Evolutionary conservation across 176 grass and related monocot species (phyloP), one percentile per base, ranked within the genome.

Genomic region (Oropetium thomaeum): DNA sequence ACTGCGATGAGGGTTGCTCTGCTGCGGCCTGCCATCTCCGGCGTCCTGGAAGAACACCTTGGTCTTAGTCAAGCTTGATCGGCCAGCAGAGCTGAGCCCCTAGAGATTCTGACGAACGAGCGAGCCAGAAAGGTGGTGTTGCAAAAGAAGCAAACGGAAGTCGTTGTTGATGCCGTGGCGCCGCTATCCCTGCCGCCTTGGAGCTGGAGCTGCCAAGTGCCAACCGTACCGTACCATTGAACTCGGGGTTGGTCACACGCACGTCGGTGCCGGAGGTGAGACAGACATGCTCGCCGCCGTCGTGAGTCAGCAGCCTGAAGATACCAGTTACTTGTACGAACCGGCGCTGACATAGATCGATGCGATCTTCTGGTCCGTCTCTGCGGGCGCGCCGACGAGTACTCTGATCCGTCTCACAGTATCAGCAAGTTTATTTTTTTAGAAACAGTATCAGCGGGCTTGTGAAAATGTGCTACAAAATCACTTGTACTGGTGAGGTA

Each of bases 341-440:
- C 43, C 30, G 22, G 58, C 44, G 43, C 3, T 13, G 30, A 60
- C 63, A 53, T 71, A 83, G 62, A 62, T 76, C 29, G 71, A 83
- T 52, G 81, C 27, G 40, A 83, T 83, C 51, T 75, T 83, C 63
- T 62, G 52, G 40, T 67, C 48, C 14, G 20, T 59, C 4, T 39
- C 15, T 41, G 28, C 29, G 1, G 17, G n/a, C 2, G n/a, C n/a
- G 71, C 40, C 3, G 62, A 37, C 19, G 38, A 35, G 7, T 25
- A 28, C 17, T 40, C 2, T 40, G 25, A n/a, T n/a, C n/a, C n/a
- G n/a, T 23, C 28, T 5, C 66, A 65, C 34, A 34, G 69, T 19
- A 20, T 53, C 22, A 39, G n/a, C 10, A n/a, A n/a, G n/a, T n/a
- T n/a, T n/a, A n/a, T n/a, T n/a, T n/a, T n/a, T n/a, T n/a, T 83